Evolutionary conservation across 1,284 basidiomycete species (phyloP).

Genomic region (Schizopora paradoxa): DNA sequence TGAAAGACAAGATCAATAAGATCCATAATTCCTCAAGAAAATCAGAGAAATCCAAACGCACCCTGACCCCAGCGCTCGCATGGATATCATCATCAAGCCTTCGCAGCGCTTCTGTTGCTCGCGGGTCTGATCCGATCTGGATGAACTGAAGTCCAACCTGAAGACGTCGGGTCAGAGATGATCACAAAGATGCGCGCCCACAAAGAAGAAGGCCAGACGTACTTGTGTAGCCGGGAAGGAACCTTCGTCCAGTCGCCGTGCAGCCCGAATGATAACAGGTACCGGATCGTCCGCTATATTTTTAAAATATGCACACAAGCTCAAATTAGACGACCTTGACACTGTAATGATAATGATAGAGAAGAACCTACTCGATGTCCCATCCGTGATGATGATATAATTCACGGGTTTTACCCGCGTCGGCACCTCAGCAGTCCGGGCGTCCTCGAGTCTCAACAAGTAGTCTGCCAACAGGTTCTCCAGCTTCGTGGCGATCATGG

Average conservation of each 20-base stretch:
- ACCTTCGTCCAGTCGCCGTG: constrained; percentile 41
- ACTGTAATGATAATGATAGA: not conserved
- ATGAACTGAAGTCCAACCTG: constrained; percentile 31
- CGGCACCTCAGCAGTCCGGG: constrained; percentile 27
- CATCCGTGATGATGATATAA: constrained; percentile 59
- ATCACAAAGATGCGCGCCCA: constrained; percentile 1
- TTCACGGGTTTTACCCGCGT: constrained; percentile 49
- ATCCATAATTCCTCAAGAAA: not conserved
- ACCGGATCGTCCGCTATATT: constrained; percentile 46
- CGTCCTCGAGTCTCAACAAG: constrained; percentile 37
- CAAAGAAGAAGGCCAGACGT: constrained; percentile 7
- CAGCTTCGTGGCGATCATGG: constrained; percentile 46
- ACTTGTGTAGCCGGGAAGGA: constrained; percentile 53
- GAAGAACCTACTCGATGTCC: constrained; percentile 42
- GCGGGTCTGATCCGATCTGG: constrained; percentile 29
- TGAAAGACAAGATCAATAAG: constrained; percentile 24
- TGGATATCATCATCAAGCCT: constrained; percentile 33
- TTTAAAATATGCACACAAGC: no score
- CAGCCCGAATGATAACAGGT: constrained; percentile 42
- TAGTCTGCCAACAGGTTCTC: constrained; percentile 43
- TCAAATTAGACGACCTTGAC: no score
- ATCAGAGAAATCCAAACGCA: constrained; percentile 6
- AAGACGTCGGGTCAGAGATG: not conserved
- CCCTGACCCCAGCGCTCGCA: constrained; percentile 21
- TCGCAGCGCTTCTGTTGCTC: constrained; percentile 27